Base-by-base conservation (phyloP, 148 eudicot species). In the Hydrangea macrophylla region DNA sequence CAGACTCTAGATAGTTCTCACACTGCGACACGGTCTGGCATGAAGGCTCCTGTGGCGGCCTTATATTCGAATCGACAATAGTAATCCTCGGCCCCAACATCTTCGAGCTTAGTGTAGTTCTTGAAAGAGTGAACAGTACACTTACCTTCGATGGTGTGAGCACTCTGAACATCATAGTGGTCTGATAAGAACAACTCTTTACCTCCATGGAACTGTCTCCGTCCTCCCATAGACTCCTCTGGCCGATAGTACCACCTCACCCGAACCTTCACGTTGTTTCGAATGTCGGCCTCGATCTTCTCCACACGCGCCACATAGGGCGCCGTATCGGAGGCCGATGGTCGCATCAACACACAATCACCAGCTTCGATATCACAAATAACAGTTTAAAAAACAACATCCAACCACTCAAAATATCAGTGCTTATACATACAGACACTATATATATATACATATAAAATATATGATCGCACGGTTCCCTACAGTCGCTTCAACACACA, bases 1-100 rank as follows among this genome's bases (percentile, higher is more conserved):
- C n/a, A n/a, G n/a, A n/a, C n/a, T n/a, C n/a, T n/a, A n/a, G n/a
- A n/a, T n/a, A n/a, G n/a, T n/a, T n/a, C 88, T 76, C 79, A 86
- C 90, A 86, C 86, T 50, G 86, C 86, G 64, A 82, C 86, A 51
- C 86, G 86, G 69, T 85, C 89, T 7, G 86, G 90, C 1, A 71
- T 78, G 71, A 85, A 85, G 9, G 72, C 84, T 54, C 85, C 86
- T 2, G 90, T 85, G 23, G 80, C 30, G 45, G 83, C 81, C 69
- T 85, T 82, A 70, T 85, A 85, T 76, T 85, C 86, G 53, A 82
- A 85, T 37, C 90, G 78, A 44, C 81, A 85, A 65, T 64, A 85
- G 72, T 80, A 85, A 72, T 85, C 90, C 61, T 83, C 85, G 50
- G 77, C 40, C 4, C 81, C 83, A 42, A 85, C 86, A 69, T 80